These are phyloP conservation scores for Aspergillus pseudotamarii DNA, from an alignment of 2,329 filamentous ascomycete species.

Conservation along the genomic window DNA sequence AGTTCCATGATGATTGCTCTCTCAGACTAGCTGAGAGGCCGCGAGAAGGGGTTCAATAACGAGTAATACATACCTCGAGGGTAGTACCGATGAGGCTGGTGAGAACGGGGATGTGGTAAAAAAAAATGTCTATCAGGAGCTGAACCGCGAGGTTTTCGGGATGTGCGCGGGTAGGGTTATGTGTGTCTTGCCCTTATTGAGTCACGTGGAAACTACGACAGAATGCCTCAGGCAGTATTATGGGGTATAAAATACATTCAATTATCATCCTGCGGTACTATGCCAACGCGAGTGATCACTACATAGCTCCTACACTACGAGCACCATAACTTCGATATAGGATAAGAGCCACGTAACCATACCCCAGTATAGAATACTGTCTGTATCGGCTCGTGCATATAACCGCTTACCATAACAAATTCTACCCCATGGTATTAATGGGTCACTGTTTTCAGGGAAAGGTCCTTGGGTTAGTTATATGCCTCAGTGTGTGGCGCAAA, in stretches of 20 bases:
- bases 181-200: conserved; percentile 29
- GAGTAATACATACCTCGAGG: conserved; percentile 46
- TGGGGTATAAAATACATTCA: too few species aligned
- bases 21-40: conserved; percentile 49
- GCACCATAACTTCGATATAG: background rate
- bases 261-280: too few species aligned
- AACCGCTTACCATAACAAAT: too few species aligned
- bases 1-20: conserved; percentile 42
- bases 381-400: too few species aligned
- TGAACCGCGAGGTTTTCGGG: conserved; percentile 29
- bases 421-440: too few species aligned
- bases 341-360: too few species aligned
- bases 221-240: conserved; percentile 18
- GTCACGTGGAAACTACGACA: conserved; percentile 28
- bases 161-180: conserved; percentile 38
- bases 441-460: too few species aligned
- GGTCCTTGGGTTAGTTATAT: too few species aligned
- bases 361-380: too few species aligned
- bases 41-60: conserved; percentile 26
- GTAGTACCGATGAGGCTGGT: conserved; percentile 32
- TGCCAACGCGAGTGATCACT: too few species aligned
- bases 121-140: conserved; percentile 15
- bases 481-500: background rate
- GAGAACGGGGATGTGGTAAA: conserved; percentile 27
- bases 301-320: too few species aligned